Percentiles rank a stretch among this genome's conserved stretches.
Conservation (phyloP, 1,284 basidiomycete species). For the Cutaneotrichosporon spelunceum region DNA sequence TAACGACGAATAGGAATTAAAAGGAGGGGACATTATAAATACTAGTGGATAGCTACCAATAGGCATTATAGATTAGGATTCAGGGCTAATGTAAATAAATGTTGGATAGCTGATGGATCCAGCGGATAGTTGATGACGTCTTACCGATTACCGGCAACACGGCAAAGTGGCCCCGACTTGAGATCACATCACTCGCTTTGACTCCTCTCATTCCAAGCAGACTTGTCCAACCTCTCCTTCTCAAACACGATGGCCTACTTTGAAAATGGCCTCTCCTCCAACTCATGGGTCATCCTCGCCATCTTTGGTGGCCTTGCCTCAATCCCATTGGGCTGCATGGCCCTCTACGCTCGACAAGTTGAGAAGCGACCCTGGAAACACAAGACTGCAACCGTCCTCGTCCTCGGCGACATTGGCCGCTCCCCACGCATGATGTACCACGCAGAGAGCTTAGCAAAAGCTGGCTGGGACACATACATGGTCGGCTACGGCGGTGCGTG, state of each 20-base stretch:
- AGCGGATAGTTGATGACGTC: too few relatives aligned
- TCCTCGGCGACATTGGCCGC: constrained; percentile 92
- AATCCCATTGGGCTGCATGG: constrained; percentile 12
- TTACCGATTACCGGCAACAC: not conserved
- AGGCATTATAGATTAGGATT: not conserved
- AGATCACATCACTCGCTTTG: not conserved
- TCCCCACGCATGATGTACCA: constrained; percentile 99
- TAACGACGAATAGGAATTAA: constrained; percentile 1
- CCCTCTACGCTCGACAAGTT: constrained; percentile 15
- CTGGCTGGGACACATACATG: constrained; percentile 73
- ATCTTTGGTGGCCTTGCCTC: constrained; percentile 14
- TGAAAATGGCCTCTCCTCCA: constrained; percentile 8
- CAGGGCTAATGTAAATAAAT: not conserved
- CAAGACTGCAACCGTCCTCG: constrained; percentile 74
- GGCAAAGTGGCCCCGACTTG: not conserved
- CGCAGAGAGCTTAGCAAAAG: constrained; percentile 80
- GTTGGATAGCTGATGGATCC: too few relatives aligned
- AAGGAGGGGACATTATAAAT: not conserved
- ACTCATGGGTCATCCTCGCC: constrained; percentile 13
- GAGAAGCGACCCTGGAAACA: constrained; percentile 25
- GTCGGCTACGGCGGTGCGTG: constrained; percentile 78
- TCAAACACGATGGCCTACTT: constrained; percentile 6
- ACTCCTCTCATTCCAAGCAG: not conserved
- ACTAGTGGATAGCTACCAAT: not conserved
- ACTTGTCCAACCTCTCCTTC: not conserved